Conservation (phyloP, 1,139 yeast species). For the Pichia sp. region DNA sequence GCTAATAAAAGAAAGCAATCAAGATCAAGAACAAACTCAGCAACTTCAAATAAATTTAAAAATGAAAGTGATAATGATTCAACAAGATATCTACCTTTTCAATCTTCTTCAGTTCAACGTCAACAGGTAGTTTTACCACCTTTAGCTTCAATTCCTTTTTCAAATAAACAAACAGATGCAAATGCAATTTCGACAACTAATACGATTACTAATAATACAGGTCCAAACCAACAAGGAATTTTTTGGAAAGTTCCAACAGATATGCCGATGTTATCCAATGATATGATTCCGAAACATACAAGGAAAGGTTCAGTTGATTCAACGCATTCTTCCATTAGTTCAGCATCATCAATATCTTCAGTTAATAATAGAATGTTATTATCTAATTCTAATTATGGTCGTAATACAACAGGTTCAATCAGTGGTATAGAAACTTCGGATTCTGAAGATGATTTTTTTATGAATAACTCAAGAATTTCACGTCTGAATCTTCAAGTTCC, state of each 20-base stretch:
- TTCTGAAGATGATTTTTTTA: slow-evolving; percentile 33
- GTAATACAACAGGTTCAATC: not conserved
- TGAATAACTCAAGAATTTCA: slow-evolving; percentile 17
- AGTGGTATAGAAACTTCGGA: slow-evolving; percentile 27
- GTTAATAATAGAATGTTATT: not conserved
- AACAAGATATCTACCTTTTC: not conserved
- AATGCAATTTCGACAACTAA: slow-evolving; percentile 16
- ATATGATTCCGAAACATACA: not conserved
- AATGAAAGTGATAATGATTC: not conserved
- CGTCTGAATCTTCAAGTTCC: slow-evolving; percentile 23
- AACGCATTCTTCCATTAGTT: slow-evolving; percentile 23
- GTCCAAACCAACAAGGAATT: slow-evolving; percentile 28
- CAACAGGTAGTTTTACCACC: slow-evolving; percentile 25
- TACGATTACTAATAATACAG: not conserved
- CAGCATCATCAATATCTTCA: slow-evolving; percentile 11
- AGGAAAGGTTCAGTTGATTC: slow-evolving; percentile 32
- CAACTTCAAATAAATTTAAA: not conserved
- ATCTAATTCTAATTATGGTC: not conserved
- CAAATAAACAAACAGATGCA: not conserved
- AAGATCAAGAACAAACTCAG: slow-evolving; percentile 10
- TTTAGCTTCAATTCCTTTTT: slow-evolving; percentile 16
- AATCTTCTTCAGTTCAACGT: not conserved
- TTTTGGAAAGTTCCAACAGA: slow-evolving; percentile 39
- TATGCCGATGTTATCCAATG: slow-evolving; percentile 21
- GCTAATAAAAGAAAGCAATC: slow-evolving; percentile 1